Evolutionary conservation across 202 grass and related monocot genomes (phyloP), one percentile per base, ranked within the genome.

Genomic region (Tripidium arundinaceum): DNA sequence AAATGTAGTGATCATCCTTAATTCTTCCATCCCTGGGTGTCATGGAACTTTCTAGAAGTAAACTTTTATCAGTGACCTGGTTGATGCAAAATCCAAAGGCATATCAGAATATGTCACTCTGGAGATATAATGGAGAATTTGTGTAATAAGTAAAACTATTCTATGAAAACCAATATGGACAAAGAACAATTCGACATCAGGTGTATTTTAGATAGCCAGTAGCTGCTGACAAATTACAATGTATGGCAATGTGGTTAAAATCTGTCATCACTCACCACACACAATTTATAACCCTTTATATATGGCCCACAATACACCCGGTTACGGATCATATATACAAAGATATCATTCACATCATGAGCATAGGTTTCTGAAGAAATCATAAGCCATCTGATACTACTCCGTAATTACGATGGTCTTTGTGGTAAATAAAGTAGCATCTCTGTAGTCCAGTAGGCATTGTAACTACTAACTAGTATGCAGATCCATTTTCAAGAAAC

Each of bases 11-110:
- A 64, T 99, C 96, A 81, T 99, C 88, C 52, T 84, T 90, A 62
- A 99, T 95, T 75, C 83, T 90, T 84, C 90, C 92, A 74, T 95
- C 96, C 40, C 66, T 89, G 21, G 65, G 74, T 52, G 86, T 52
- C 38, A 65, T 25, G 33, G 69, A 77, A 60, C 57, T 86, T 90
- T 95, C 90, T 78, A 40, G 78, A 73, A 93, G 86, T 81, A 95
- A 81, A 61, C 31, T 99, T 88, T 93, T 93, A 86, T 99, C 90
- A 65, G 96, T 93, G 29, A 93, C 89, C 96, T 99, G 65, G 64
- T 84, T 87, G 24, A 89, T 63, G 40, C 57, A 91, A 86, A 95
- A 81, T 63, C 50, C 47, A 68, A 33, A 65, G 70, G 58, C 6
- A 80, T 14, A 66, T 59, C 74, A 85, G 63, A 78, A 31, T 49